These are phyloP conservation scores for Pseudogymnoascus sp. DNA, from an alignment of 2,329 filamentous ascomycete genomes.

Conservation along the genomic window DNA sequence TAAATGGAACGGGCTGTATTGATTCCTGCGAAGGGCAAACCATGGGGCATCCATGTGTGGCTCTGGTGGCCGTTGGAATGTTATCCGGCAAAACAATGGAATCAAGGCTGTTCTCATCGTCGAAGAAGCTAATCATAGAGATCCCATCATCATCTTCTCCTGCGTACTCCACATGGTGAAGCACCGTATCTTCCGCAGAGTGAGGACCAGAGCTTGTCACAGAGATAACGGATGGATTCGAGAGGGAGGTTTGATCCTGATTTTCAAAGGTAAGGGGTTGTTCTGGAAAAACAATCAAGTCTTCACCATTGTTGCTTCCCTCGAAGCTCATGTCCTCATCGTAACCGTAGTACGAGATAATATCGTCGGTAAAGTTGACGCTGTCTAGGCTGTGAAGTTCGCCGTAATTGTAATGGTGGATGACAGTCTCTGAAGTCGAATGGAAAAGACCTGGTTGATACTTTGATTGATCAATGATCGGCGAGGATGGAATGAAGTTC, in stretches of 20 bases:
- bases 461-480: not conserved
- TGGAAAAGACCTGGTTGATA: not conserved
- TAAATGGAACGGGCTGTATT: constrained; percentile 9
- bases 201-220: not conserved
- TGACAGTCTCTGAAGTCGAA: not conserved
- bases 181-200: not conserved
- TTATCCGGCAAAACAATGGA: not conserved
- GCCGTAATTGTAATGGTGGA: not conserved
- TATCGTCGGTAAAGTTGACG: not conserved
- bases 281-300: not conserved
- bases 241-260: not conserved
- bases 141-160: not conserved
- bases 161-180: not conserved
- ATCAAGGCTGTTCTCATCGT: not conserved
- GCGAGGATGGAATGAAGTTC: not conserved
- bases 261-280: not conserved
- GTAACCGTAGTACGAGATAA: not conserved
- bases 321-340: not conserved
- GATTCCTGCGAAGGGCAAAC: not conserved
- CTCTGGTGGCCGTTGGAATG: not conserved
- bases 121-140: not conserved
- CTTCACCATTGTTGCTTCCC: constrained; percentile 1
- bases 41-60: not conserved
- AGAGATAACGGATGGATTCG: not conserved
- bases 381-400: not conserved